Evolutionary conservation across 192 early-diverging fungal genomes (phyloP), one percentile per base, ranked within the genome.

Genomic region (Paraglomus brasilianum): DNA sequence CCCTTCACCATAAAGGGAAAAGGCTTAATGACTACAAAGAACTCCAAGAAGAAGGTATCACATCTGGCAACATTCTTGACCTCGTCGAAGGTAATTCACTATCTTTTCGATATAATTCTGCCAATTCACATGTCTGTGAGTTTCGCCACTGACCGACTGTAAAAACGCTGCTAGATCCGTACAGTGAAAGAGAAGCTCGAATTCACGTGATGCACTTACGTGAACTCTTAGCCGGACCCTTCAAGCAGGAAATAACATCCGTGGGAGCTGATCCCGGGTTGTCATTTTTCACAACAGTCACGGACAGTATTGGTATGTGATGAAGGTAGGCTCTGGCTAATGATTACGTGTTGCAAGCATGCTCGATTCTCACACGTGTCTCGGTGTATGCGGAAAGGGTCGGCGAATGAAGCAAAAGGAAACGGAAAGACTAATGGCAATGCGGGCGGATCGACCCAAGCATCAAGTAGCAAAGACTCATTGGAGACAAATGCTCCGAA

Each of bases 151-250:
- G 38, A 30, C 6, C 39, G 66, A 48, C 9, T 17, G 42, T 43
- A 38, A 44, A 5, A 30, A 30, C 3, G 30, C 30, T 15, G 70
- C 2, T 74, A 91, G 91, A 88, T 60, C 82, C 72, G n/a, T 96
- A 96, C 79, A 96, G 88, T 52, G 95, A 97, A 72, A 89, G 93
- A 57, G 97, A 97, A 70, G 89, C 93, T 8, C 89, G 93, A 40
- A 77, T 95, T 42, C 97, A 98, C 71, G 80, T 98, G 72, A 88
- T 81, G 63, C 89, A 94, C 48, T 81, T 97, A 39, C 87, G 93
- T 49, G 95, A 97, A 76, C 75, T 95, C 38, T 77, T 98, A 22
- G 86, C 81, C 47, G 88, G 88, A n/a, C 91, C 91, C 50, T 80
- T 84, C 61, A 86, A 84, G 61, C 81, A 81, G 10, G 75, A 82